Conservation (phyloP, 202 grass and related monocot species). For the Brachypodium distachyon region DNA sequence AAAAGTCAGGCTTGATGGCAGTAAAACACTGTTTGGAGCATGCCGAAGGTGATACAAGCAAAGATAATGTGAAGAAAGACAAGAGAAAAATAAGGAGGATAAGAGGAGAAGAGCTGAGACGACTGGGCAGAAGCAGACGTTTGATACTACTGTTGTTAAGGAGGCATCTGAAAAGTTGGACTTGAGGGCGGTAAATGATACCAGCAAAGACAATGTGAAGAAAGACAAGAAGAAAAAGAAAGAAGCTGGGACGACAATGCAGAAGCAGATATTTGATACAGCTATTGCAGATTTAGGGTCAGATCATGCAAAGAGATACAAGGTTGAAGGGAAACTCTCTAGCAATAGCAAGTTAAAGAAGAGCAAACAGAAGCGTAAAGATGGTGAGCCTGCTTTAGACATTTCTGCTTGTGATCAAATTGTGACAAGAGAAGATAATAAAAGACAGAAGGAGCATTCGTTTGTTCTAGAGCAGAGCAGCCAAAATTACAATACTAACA, state of each 20-base stretch:
- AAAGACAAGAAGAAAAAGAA: neutral
- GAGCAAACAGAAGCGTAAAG: slow-evolving; percentile 23
- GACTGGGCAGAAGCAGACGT: neutral
- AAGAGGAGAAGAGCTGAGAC: too few species aligned
- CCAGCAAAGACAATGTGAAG: neutral
- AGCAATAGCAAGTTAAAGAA: slow-evolving; percentile 31
- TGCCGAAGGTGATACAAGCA: neutral
- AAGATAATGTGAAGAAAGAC: neutral
- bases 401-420: neutral
- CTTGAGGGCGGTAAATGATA: neutral
- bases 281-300: neutral
- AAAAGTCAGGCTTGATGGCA: neutral
- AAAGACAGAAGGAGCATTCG: slow-evolving; percentile 1
- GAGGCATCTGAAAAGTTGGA: neutral
- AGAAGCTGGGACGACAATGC: neutral
- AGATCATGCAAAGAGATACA: neutral
- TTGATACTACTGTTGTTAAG: neutral
- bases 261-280: neutral
- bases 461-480: neutral
- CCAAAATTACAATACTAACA: neutral
- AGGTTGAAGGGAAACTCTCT: slow-evolving; percentile 8
- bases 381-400: neutral
- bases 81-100: neutral
- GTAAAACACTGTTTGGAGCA: neutral
- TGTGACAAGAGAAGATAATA: slow-evolving; percentile 14